Evolutionary conservation across 1,284 basidiomycete genomes (phyloP).

Genomic region (Fomitopsis betulina): DNA sequence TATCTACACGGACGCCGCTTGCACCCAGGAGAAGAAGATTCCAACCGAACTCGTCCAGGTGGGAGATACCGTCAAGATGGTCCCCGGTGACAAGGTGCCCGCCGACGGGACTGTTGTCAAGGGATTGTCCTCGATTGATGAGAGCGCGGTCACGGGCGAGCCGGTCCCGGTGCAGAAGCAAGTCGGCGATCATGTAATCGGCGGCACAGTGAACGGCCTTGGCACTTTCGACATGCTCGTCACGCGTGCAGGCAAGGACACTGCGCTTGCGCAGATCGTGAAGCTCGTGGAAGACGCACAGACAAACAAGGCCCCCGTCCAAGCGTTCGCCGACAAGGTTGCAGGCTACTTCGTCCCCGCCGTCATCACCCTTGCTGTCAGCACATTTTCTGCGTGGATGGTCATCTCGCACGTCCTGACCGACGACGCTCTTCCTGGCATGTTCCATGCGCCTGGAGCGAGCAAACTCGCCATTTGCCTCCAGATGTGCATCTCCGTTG

Average conservation of each 20-base stretch:
- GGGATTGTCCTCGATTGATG: constrained; percentile 89
- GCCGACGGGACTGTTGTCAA: constrained; percentile 90
- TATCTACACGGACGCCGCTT: constrained; percentile 82
- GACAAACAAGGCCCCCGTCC: constrained; percentile 96
- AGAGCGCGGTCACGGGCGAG: constrained; percentile 97
- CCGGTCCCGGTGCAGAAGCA: constrained; percentile 88
- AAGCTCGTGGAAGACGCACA: constrained; percentile 97
- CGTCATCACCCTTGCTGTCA: constrained; percentile 77
- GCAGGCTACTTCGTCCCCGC: constrained; percentile 95
- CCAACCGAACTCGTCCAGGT: constrained; percentile 94
- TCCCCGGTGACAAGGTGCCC: constrained; percentile 95
- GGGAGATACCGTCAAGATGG: constrained; percentile 90
- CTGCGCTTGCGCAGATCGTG: constrained; percentile 94
- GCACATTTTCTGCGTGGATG: constrained; percentile 90
- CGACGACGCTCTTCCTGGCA: constrained; percentile 64
- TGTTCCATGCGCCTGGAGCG: constrained; percentile 83
- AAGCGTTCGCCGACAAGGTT: constrained; percentile 92
- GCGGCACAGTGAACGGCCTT: constrained; percentile 94
- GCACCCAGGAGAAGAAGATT: constrained; percentile 84
- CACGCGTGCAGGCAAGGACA: constrained; percentile 93
- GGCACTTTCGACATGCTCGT: constrained; percentile 97
- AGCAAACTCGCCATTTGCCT: constrained; percentile 90
- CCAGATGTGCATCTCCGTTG: constrained; percentile 96
- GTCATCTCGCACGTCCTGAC: constrained; percentile 63
- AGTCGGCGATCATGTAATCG: constrained; percentile 82